Conservation (phyloP, 2,329 filamentous ascomycete genomes). For the Fusarium sacchari region DNA sequence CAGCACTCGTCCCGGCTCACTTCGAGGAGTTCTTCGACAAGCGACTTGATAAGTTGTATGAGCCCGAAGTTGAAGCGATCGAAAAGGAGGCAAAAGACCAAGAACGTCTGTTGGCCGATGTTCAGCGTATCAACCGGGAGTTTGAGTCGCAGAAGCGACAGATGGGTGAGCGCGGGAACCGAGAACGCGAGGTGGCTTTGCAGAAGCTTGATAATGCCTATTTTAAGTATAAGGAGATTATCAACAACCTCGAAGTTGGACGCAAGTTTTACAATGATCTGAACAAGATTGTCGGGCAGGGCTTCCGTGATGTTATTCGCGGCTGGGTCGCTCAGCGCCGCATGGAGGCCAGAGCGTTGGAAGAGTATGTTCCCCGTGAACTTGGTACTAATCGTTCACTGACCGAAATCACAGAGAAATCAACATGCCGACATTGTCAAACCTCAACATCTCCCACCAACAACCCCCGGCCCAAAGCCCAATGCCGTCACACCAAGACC, state of each 20-base stretch:
- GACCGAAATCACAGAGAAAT: conserved; percentile 54
- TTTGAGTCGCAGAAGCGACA: conserved; percentile 78
- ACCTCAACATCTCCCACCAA: conserved; percentile 52
- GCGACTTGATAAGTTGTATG: conserved; percentile 79
- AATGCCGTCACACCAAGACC: conserved; percentile 22
- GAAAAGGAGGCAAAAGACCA: conserved; percentile 80
- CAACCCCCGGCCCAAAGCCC: conserved; percentile 38
- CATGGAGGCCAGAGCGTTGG: conserved; percentile 81
- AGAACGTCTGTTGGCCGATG: conserved; percentile 72
- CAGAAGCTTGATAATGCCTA: conserved; percentile 92
- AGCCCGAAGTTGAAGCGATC: conserved; percentile 77
- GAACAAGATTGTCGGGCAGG: conserved; percentile 80
- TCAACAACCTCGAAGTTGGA: conserved; percentile 89
- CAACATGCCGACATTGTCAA: conserved; percentile 61
- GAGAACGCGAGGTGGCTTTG: conserved; percentile 84
- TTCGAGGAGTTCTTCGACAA: conserved; percentile 93
- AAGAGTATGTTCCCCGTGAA: conserved; percentile 66
- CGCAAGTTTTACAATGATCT: conserved; percentile 98
- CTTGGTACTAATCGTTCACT: conserved; percentile 2
- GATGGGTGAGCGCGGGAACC: conserved; percentile 69
- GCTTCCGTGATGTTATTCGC: conserved; percentile 82
- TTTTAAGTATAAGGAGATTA: conserved; percentile 95
- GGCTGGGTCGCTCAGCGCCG: conserved; percentile 83
- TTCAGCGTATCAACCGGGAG: conserved; percentile 79
- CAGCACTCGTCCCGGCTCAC: conserved; percentile 84